A percentile compares a stretch with the other conserved stretches of the same genome.
phyloP scores from a whole-genome alignment of 805 yeast genomes.

The Cyberlindnera amylophila region DNA sequence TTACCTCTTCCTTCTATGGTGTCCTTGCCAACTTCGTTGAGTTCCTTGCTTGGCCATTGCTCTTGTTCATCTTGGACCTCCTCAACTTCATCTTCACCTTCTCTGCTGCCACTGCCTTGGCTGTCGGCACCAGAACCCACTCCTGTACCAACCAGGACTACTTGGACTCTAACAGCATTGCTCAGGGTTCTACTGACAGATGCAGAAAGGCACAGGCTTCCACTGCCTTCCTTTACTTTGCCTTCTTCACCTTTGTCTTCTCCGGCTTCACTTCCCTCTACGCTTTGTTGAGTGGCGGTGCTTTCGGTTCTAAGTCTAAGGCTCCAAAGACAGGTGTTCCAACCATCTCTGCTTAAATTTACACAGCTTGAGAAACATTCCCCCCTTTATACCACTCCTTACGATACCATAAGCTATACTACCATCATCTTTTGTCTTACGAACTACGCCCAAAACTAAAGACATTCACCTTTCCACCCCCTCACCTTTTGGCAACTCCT shows the following conservation, averaged over 20 bases:
- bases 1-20: conserved; percentile 80
- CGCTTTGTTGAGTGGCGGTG: conserved; percentile 54
- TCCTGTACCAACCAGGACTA: conserved; percentile 72
- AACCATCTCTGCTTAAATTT: conserved; percentile 72
- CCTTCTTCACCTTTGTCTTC: conserved; percentile 70
- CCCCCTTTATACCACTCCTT: background rate
- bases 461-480: no score
- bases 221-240: conserved; percentile 78
- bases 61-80: conserved; percentile 74
- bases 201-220: conserved; percentile 94
- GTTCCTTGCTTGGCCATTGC: conserved; percentile 82
- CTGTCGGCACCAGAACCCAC: conserved; percentile 84
- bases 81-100: conserved; percentile 88
- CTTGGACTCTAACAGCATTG: conserved; percentile 59
- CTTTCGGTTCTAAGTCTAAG: conserved; percentile 48
- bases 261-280: conserved; percentile 50
- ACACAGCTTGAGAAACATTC: background rate
- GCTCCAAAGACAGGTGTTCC: conserved; percentile 79
- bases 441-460: no score
- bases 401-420: background rate
- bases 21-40: conserved; percentile 70
- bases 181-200: conserved; percentile 76
- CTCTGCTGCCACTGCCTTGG: conserved; percentile 92
- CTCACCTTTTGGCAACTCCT: no score
- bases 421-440: no score